Percentiles rank a stretch among this genome's conserved stretches.
phyloP scores from a whole-genome alignment of 331 rosid genomes.

The Pyrus hybrid region DNA sequence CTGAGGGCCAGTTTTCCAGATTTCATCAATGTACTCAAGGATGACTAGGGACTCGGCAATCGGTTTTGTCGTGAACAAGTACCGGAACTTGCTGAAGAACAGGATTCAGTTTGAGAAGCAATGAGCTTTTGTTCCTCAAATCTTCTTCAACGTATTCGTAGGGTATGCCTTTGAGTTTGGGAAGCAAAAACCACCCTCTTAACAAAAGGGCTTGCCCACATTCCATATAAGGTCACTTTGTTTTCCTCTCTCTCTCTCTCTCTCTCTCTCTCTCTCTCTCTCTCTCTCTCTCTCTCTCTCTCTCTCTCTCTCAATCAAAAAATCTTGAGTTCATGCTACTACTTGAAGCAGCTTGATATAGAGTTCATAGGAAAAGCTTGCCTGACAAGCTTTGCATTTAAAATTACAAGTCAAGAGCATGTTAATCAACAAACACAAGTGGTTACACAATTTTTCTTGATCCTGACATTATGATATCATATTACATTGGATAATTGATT shows the following conservation, averaged over 20 bases:
- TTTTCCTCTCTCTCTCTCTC: not conserved
- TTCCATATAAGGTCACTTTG: conserved; percentile 8
- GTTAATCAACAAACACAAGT: not conserved
- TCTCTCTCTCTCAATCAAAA: too few species aligned
- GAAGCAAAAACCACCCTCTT: conserved; percentile 3
- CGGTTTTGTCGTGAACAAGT: conserved; percentile 13
- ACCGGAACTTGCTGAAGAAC: conserved; percentile 16
- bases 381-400: not conserved
- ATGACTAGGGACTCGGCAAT: conserved; percentile 10
- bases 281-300: too few species aligned
- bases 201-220: conserved; percentile 8
- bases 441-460: not conserved
- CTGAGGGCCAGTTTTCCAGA: not conserved
- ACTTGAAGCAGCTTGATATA: not conserved
- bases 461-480: too few species aligned
- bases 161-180: conserved; percentile 8
- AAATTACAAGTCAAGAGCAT: not conserved
- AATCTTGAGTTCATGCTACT: not conserved
- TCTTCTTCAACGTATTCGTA: conserved; percentile 20
- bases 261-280: not conserved
- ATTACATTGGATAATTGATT: too few species aligned
- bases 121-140: conserved; percentile 9
- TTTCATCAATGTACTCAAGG: conserved; percentile 16
- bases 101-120: conserved; percentile 6
- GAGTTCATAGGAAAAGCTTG: not conserved